A percentile compares a stretch with the other conserved stretches of the same genome.
phyloP scores from a whole-genome alignment of 2,329 filamentous ascomycete species.

The Colletotrichum karsti region DNA sequence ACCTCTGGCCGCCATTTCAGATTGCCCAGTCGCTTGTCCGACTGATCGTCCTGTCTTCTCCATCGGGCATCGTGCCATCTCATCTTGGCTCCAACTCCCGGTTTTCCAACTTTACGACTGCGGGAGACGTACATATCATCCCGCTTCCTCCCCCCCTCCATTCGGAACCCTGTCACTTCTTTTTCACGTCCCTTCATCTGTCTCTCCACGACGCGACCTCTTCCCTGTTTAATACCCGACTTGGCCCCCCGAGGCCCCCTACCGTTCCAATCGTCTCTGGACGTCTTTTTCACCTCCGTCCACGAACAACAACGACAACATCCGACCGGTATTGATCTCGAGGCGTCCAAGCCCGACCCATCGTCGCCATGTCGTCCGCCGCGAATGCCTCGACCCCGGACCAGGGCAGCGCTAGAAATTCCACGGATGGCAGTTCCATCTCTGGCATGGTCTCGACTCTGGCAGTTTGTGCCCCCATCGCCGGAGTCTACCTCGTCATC shows the following conservation, averaged over 20 bases:
- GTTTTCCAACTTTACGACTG: background rate
- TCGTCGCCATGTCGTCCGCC: slow-evolving; percentile 14
- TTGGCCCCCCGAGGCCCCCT: slow-evolving; percentile 17
- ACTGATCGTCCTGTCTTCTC: slow-evolving; percentile 4
- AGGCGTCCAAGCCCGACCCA: background rate
- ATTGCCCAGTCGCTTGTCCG: background rate
- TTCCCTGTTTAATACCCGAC: slow-evolving; percentile 25
- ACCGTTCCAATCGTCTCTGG: background rate
- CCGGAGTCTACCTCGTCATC: slow-evolving; percentile 50
- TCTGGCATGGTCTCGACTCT: slow-evolving; percentile 57
- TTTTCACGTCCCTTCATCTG: background rate
- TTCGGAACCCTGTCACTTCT: background rate
- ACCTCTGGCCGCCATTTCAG: slow-evolving; percentile 15
- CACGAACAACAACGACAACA: background rate
- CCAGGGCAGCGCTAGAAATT: background rate
- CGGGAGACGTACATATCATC: slow-evolving; percentile 25
- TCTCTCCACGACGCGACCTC: slow-evolving; percentile 5
- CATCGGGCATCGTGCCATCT: slow-evolving; percentile 10
- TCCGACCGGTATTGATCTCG: background rate
- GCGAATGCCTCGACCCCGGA: background rate
- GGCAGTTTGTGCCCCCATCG: slow-evolving; percentile 58
- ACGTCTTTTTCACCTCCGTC: background rate
- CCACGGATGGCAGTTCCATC: slow-evolving; percentile 3
- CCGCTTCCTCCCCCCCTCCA: background rate
- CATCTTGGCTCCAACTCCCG: slow-evolving; percentile 21